Evolutionary conservation across 148 eudicot genomes (phyloP), one percentile per base, ranked within the genome.

Genomic region (Fagopyrum esculentum): DNA sequence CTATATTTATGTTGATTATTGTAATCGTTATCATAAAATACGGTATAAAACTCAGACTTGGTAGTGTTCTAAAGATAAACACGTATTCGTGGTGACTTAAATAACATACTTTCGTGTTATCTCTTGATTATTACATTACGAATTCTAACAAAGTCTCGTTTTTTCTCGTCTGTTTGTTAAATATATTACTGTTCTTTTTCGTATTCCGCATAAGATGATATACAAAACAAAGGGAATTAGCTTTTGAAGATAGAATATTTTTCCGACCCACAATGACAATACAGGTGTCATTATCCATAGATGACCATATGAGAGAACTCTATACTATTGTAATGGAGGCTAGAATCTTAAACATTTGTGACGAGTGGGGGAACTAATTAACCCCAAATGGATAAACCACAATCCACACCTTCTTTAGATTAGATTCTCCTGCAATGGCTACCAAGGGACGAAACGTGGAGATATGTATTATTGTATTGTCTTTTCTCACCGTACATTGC

Each of bases 311-410:
- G 29, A 63, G 35, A 43, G 71, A 66, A 66, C 3, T 13, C 40
- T 66, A 66, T 66, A 46, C 71, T 66, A 29, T 66, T 35, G 71
- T 66, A 66, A 66, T 66, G 71, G 71, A 66, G 40, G 47, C 71
- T 1, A 35, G 71, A 66, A 66, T 66, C 71, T 66, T 40, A 1
- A 40, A 66, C 43, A 29, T 66, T 40, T 17, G 19, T 66, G 71
- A 35, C 71, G 71, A 66, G 47, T 66, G 47, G 71, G 3, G 17
- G 46, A 1, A 15, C 1, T 59, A 43, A 6, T 66, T 1, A 35
- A 35, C 40, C 40, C 6, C 71, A 40, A 40, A 40, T 66, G 30
- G 71, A 66, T 66, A 35, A 66, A 13, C 46, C 17, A 66, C 52
- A 49, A 9, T 49, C 52, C 12, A 49, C 40, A 35, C 40, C 40